phyloP scores from a whole-genome alignment of 1,284 basidiomycete genomes.

The Ustilago bromivora region DNA sequence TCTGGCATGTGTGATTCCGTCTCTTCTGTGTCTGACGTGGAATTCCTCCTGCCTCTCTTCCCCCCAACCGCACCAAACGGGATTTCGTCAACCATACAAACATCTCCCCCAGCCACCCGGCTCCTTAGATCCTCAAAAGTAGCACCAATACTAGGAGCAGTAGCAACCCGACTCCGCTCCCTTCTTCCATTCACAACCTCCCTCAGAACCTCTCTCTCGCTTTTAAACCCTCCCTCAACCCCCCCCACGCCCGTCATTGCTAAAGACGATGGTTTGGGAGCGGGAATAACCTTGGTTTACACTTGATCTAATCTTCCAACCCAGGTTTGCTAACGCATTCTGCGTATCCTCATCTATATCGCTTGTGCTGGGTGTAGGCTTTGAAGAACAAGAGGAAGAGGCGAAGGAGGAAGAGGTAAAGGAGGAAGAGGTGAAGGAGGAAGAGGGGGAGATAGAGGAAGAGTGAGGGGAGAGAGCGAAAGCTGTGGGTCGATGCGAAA shows the following conservation, averaged over 20 bases:
- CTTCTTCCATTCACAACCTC: slow-evolving; percentile 14
- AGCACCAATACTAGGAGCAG: slow-evolving; percentile 1
- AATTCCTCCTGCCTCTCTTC: not conserved
- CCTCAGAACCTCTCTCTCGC: slow-evolving; percentile 15
- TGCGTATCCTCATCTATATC: slow-evolving; percentile 23
- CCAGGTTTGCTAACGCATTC: slow-evolving; percentile 24
- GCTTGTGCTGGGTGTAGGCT: not conserved
- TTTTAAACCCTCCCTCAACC: not conserved
- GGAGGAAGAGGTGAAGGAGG: not conserved
- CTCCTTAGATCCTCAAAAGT: slow-evolving; percentile 13
- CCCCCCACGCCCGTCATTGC: not conserved
- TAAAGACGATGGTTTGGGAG: not conserved
- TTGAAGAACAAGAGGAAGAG: slow-evolving; percentile 4
- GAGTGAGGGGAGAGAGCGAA: slow-evolving; percentile 25
- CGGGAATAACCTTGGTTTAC: slow-evolving; percentile 36
- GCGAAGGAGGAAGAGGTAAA: not conserved
- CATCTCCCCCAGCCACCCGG: not conserved
- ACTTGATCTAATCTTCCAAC: slow-evolving; percentile 24
- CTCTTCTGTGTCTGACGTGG: not conserved
- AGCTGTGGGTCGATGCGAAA: slow-evolving; percentile 26
- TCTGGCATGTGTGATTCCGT: not conserved
- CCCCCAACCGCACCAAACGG: not conserved
- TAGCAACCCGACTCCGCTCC: slow-evolving; percentile 9
- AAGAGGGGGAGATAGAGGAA: slow-evolving; percentile 1
- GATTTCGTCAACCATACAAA: not conserved